A percentile compares a stretch with the other conserved stretches of the same genome.
These are phyloP conservation scores for Annulohypoxylon truncatum DNA, from an alignment of 2,329 filamentous ascomycete species.

Conservation along the genomic window DNA sequence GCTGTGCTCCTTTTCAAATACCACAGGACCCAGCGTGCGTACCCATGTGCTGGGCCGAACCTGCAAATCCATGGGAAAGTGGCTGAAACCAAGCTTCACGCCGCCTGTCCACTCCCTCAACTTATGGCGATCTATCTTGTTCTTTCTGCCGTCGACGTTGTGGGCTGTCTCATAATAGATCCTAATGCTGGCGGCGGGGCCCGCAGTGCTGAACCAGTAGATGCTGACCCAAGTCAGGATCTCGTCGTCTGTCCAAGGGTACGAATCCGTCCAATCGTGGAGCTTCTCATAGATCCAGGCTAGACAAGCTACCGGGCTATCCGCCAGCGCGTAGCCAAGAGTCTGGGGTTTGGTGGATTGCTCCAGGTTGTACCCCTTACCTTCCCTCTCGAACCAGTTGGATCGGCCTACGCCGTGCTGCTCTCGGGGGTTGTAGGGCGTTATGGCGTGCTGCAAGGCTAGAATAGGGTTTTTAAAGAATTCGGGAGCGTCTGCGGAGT, in stretches of 20 bases:
- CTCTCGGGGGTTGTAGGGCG: conserved; percentile 65
- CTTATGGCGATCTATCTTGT: conserved; percentile 33
- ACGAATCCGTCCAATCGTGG: conserved; percentile 78
- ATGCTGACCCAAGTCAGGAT: conserved; percentile 79
- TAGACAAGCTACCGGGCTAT: conserved; percentile 76
- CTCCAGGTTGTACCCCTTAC: conserved; percentile 67
- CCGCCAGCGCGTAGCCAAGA: conserved; percentile 74
- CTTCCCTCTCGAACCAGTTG: conserved; percentile 68
- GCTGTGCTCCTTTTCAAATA: conserved; percentile 63
- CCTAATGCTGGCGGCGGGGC: conserved; percentile 71
- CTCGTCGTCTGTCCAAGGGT: conserved; percentile 81
- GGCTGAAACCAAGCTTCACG: conserved; percentile 58
- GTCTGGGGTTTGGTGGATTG: conserved; percentile 80
- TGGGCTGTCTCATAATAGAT: conserved; percentile 79
- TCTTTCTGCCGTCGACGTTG: conserved; percentile 42
- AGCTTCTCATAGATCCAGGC: conserved; percentile 87
- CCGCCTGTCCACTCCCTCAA: conserved; percentile 48
- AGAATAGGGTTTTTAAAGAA: conserved; percentile 65
- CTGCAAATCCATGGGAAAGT: conserved; percentile 69
- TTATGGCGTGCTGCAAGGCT: conserved; percentile 66
- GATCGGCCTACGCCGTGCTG: conserved; percentile 63
- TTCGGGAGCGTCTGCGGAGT: conserved; percentile 60
- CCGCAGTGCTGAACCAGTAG: conserved; percentile 77
- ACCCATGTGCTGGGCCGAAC: conserved; percentile 67
- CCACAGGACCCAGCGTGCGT: conserved; percentile 69